Percentiles rank a stretch among this genome's conserved stretches.
Conservation (phyloP, 768 basidiomycete species). For the Lentinula raphanica region DNA sequence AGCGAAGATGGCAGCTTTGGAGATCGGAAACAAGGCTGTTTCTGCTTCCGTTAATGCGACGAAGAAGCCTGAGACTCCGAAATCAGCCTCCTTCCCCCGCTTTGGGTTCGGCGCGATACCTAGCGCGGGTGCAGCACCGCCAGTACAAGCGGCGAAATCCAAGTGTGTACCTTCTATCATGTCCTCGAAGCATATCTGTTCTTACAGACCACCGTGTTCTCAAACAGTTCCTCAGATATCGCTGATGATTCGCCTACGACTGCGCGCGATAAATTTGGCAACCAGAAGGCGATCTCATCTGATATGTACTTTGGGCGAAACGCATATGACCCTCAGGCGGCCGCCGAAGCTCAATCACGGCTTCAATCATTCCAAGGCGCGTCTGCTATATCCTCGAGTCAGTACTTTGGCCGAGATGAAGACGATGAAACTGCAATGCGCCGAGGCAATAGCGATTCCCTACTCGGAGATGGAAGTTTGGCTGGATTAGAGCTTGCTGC, state of each 20-base stretch:
- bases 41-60: slow-evolving; percentile 17
- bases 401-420: slow-evolving; percentile 93
- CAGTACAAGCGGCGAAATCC: slow-evolving; percentile 16
- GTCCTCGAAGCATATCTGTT: neutral
- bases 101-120: slow-evolving; percentile 86
- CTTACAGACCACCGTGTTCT: neutral
- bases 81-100: slow-evolving; percentile 52
- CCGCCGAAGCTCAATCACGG: slow-evolving; percentile 75
- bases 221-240: slow-evolving; percentile 12
- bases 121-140: slow-evolving; percentile 46
- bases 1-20: slow-evolving; percentile 34
- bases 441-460: slow-evolving; percentile 3
- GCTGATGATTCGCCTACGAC: slow-evolving; percentile 63
- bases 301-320: slow-evolving; percentile 96
- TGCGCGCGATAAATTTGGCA: slow-evolving; percentile 87
- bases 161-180: neutral
- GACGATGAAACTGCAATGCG: slow-evolving; percentile 49
- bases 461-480: slow-evolving; percentile 51
- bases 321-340: slow-evolving; percentile 69
- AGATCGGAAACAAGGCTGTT: slow-evolving; percentile 31
- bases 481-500: slow-evolving; percentile 60
- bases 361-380: slow-evolving; percentile 86
- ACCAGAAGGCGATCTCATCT: slow-evolving; percentile 93
- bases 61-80: slow-evolving; percentile 3
- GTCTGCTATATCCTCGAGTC: slow-evolving; percentile 88